Conservation (phyloP, 2,329 filamentous ascomycete genomes). For the Pseudogymnoascus sp. region DNA sequence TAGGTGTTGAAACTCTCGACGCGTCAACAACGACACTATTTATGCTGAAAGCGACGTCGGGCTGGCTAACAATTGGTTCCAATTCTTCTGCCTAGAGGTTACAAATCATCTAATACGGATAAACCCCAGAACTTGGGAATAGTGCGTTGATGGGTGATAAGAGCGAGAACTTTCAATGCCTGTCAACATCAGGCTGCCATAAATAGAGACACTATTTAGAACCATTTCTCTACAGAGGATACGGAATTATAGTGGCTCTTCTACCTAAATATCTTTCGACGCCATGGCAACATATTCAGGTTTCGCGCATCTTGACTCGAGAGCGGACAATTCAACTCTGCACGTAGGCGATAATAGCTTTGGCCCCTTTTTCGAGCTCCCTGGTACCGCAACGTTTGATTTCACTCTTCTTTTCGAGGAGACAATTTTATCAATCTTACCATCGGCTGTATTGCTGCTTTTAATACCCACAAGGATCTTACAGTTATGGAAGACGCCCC, state of each 20-base stretch:
- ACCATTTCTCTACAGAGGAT: not conserved
- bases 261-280: not conserved
- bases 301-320: constrained; percentile 7
- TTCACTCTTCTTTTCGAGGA: constrained; percentile 27
- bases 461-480: constrained; percentile 18
- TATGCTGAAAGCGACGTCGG: not conserved
- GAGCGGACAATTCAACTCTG: constrained; percentile 10
- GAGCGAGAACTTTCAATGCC: not conserved
- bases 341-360: constrained; percentile 15
- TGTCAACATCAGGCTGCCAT: not conserved
- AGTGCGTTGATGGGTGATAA: not conserved
- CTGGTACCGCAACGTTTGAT: constrained; percentile 18
- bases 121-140: not conserved
- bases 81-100: not conserved
- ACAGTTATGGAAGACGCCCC: constrained; percentile 14
- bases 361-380: constrained; percentile 16
- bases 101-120: not conserved
- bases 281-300: constrained; percentile 10
- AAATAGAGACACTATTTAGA: not conserved
- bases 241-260: not conserved
- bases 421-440: constrained; percentile 23
- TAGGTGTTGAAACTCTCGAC: not conserved
- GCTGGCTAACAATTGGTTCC: not conserved
- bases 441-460: constrained; percentile 20
- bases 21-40: not conserved